phyloP scores from a whole-genome alignment of 2,329 filamentous ascomycete species.

The Pseudopithomyces chartarum region DNA sequence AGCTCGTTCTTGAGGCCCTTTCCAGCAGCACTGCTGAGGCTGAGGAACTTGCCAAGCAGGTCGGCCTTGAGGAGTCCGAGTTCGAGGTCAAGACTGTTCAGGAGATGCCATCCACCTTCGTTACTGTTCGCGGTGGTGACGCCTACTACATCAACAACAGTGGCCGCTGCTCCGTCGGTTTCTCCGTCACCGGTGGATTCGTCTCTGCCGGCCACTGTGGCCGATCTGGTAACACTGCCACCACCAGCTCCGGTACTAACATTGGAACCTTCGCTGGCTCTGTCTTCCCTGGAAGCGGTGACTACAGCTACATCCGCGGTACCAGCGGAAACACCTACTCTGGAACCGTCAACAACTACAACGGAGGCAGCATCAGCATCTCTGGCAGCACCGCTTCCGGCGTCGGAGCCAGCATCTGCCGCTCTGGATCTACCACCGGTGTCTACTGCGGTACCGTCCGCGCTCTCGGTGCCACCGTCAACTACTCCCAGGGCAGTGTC shows the following conservation, averaged over 20 bases:
- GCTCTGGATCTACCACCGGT: slow-evolving; percentile 50
- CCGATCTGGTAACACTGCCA: slow-evolving; percentile 33
- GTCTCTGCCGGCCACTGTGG: slow-evolving; percentile 51
- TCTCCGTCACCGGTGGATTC: slow-evolving; percentile 49
- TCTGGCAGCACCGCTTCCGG: slow-evolving; percentile 47
- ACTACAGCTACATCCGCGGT: slow-evolving; percentile 47
- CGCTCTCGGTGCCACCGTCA: slow-evolving; percentile 43
- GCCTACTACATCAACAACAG: slow-evolving; percentile 45
- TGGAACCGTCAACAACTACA: slow-evolving; percentile 43
- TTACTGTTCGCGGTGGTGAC: slow-evolving; percentile 45
- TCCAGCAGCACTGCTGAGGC: slow-evolving; percentile 43
- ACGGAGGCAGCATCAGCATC: slow-evolving; percentile 37
- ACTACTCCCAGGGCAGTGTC: slow-evolving; percentile 47
- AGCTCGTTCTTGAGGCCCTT: slow-evolving; percentile 48
- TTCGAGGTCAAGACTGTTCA: slow-evolving; percentile 45
- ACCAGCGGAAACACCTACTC: slow-evolving; percentile 38
- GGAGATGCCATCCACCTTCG: slow-evolving; percentile 42
- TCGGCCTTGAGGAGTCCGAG: slow-evolving; percentile 44
- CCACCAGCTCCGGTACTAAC: slow-evolving; percentile 37
- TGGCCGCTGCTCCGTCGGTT: slow-evolving; percentile 48
- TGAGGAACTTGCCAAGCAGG: slow-evolving; percentile 43
- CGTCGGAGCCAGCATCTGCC: slow-evolving; percentile 47
- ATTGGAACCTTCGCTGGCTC: slow-evolving; percentile 47
- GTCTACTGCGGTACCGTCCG: slow-evolving; percentile 48
- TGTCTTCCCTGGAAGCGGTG: slow-evolving; percentile 48